A percentile compares a stretch with the other conserved stretches of the same genome.
phyloP scores from a whole-genome alignment of 1,284 basidiomycete species.

The Agaricales sp. region DNA sequence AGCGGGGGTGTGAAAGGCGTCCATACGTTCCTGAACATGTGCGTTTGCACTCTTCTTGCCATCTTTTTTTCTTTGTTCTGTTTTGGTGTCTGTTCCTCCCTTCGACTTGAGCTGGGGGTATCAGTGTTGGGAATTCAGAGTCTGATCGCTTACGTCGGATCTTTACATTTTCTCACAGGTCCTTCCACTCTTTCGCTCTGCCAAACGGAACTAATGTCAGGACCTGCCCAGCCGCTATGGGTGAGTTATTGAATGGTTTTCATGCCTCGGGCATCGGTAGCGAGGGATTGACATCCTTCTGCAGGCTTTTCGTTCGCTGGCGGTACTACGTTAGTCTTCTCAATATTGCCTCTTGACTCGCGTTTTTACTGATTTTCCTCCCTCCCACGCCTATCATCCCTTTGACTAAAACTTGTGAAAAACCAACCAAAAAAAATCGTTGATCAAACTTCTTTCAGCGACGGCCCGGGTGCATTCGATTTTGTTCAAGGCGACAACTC shows the following conservation, averaged over 20 bases:
- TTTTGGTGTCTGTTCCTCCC: too few species aligned
- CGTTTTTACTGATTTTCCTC: slow-evolving; percentile 4
- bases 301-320: slow-evolving; percentile 65
- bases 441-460: too few species aligned
- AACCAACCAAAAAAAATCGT: too few species aligned
- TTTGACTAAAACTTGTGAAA: too few species aligned
- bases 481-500: slow-evolving; percentile 72
- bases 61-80: slow-evolving; percentile 2
- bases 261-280: slow-evolving; percentile 6
- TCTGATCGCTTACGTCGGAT: neutral
- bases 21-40: slow-evolving; percentile 64
- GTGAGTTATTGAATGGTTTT: slow-evolving; percentile 28
- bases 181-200: slow-evolving; percentile 53
- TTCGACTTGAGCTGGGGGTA: too few species aligned
- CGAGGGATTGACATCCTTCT: too few species aligned
- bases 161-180: slow-evolving; percentile 26
- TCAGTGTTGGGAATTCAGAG: too few species aligned
- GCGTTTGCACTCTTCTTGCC: slow-evolving; percentile 14
- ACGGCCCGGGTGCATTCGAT: slow-evolving; percentile 76
- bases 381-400: slow-evolving; percentile 6
- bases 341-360: slow-evolving; percentile 3
- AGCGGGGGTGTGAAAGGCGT: slow-evolving; percentile 53
- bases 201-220: slow-evolving; percentile 56
- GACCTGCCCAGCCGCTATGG: slow-evolving; percentile 75
- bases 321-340: slow-evolving; percentile 59